These are phyloP conservation scores for Phellinidium pouzarii DNA, from an alignment of 1,284 basidiomycete species.

Conservation along the genomic window DNA sequence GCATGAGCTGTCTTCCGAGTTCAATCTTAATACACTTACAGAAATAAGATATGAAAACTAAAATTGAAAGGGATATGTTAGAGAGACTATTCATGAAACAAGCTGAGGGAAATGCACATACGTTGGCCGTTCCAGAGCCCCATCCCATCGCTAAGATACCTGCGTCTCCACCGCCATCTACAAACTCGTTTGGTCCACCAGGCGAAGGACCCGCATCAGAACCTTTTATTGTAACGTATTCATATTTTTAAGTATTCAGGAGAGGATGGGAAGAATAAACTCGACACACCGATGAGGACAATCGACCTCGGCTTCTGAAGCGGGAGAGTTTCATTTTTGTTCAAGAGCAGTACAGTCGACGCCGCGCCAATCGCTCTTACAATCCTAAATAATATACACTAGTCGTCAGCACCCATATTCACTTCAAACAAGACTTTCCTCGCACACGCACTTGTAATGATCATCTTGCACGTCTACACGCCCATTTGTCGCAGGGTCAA, in stretches of 20 bases:
- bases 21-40: slow-evolving; percentile 27
- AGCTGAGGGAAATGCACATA: neutral
- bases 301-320: slow-evolving; percentile 53
- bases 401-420: neutral
- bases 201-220: slow-evolving; percentile 63
- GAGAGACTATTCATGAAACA: slow-evolving; percentile 14
- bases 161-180: slow-evolving; percentile 56
- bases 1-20: neutral
- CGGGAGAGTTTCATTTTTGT: slow-evolving; percentile 59
- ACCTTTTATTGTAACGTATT: slow-evolving; percentile 36
- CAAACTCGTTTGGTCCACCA: slow-evolving; percentile 68
- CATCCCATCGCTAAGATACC: slow-evolving; percentile 82
- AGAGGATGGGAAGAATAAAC: slow-evolving; percentile 23
- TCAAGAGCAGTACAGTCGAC: slow-evolving; percentile 80
- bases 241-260: neutral
- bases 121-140: slow-evolving; percentile 50
- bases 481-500: slow-evolving; percentile 48
- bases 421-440: neutral
- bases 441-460: slow-evolving; percentile 41
- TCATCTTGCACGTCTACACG: slow-evolving; percentile 74
- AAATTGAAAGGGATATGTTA: slow-evolving; percentile 34
- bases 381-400: slow-evolving; percentile 25
- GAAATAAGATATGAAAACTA: slow-evolving; percentile 54
- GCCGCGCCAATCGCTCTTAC: slow-evolving; percentile 72
- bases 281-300: slow-evolving; percentile 42